Evolutionary conservation across 345 rosid genomes (phyloP).

Genomic region (Pelargonium nanum): DNA sequence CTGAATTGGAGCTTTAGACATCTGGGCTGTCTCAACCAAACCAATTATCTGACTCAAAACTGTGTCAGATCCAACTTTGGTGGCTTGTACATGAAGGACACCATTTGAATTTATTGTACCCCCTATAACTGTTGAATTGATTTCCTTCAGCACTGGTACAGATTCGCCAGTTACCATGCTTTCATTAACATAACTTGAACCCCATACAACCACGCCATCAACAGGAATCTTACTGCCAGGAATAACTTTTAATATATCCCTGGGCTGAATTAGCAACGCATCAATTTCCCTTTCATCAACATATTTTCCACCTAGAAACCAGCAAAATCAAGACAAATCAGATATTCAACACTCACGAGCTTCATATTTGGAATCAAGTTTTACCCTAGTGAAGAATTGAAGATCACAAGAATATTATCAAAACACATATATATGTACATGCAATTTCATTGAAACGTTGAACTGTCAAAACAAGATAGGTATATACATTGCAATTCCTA

Average conservation of each 20-base stretch:
- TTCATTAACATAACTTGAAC: slow-evolving; percentile 92
- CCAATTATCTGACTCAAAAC: slow-evolving; percentile 93
- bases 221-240: slow-evolving; percentile 98
- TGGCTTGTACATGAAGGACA: slow-evolving; percentile 72
- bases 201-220: slow-evolving; percentile 88
- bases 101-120: slow-evolving; percentile 98
- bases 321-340: not conserved
- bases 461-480: not conserved
- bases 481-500: not conserved
- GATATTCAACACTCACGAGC: not conserved
- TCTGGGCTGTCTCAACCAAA: slow-evolving; percentile 96
- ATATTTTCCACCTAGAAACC: slow-evolving; percentile 45
- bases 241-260: slow-evolving; percentile 84
- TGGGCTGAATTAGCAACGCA: slow-evolving; percentile 84
- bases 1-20: slow-evolving; percentile 99
- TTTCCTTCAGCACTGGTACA: slow-evolving; percentile 70
- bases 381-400: not conserved
- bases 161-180: slow-evolving; percentile 99
- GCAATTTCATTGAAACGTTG: too few relatives aligned
- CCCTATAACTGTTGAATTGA: slow-evolving; percentile 61
- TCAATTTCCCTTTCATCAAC: slow-evolving; percentile 84
- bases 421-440: not conserved
- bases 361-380: not conserved
- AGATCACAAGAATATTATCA: not conserved
- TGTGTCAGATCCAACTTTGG: slow-evolving; percentile 86